Evolutionary conservation across 2,329 filamentous ascomycete species (phyloP).

Genomic region (Emydomyces testavorans): DNA sequence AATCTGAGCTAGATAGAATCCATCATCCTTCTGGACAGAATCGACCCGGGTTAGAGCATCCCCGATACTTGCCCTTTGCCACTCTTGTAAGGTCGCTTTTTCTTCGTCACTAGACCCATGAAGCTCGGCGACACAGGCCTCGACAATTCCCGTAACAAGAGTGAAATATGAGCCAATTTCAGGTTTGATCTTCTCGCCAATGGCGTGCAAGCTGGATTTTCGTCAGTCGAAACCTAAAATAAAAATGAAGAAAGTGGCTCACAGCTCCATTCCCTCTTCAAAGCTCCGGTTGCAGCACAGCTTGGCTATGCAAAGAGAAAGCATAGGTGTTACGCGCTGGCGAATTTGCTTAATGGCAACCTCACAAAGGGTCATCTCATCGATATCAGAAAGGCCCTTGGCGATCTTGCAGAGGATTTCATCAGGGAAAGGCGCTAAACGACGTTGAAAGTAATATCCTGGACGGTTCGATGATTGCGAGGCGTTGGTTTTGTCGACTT

Average conservation of each 20-base stretch:
- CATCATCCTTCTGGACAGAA: background rate
- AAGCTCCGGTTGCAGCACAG: background rate
- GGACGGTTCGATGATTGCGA: background rate
- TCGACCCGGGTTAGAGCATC: background rate
- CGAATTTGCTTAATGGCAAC: background rate
- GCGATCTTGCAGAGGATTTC: constrained; percentile 1
- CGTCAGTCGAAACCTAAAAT: background rate
- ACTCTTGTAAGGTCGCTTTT: background rate
- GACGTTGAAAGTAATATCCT: background rate
- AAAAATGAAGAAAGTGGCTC: background rate
- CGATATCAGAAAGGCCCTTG: background rate
- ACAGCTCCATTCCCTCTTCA: background rate
- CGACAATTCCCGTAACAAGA: background rate
- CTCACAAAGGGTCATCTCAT: background rate
- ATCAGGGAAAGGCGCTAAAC: background rate
- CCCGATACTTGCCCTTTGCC: background rate
- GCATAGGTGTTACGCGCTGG: background rate
- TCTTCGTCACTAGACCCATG: background rate
- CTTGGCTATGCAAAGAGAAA: constrained; percentile 2
- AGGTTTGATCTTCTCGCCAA: background rate
- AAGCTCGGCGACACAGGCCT: background rate
- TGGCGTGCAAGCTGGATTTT: background rate
- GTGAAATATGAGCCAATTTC: background rate
- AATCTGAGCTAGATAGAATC: background rate
- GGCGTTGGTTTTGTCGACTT: background rate